Conservation (phyloP, 1,284 basidiomycete genomes). For the Leucoagaricus sp. region DNA sequence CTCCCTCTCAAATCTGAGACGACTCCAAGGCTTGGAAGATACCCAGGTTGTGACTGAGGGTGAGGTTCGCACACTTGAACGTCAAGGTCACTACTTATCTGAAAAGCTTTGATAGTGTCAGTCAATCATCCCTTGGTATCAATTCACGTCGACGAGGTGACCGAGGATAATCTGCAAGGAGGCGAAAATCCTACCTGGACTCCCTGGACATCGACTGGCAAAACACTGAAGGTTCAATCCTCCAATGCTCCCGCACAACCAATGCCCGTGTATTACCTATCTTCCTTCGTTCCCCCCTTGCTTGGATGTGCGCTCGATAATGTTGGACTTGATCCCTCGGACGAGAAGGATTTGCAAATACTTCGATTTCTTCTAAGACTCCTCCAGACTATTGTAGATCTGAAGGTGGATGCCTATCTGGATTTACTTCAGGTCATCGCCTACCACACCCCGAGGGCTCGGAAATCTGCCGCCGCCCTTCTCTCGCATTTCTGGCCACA, state of each 20-base stretch:
- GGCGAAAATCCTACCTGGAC: background rate
- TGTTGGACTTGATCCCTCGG: conserved; percentile 40
- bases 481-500: conserved; percentile 67
- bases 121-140: conserved; percentile 47
- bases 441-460: conserved; percentile 57
- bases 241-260: conserved; percentile 60
- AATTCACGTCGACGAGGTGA: conserved; percentile 52
- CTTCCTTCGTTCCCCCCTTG: conserved; percentile 59
- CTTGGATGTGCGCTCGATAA: conserved; percentile 61
- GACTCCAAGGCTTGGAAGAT: conserved; percentile 35
- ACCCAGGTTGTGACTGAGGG: conserved; percentile 4
- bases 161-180: conserved; percentile 27
- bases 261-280: conserved; percentile 54
- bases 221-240: conserved; percentile 39
- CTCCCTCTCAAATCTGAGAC: conserved; percentile 47
- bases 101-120: conserved; percentile 6
- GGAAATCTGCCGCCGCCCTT: conserved; percentile 55
- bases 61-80: background rate
- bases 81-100: background rate
- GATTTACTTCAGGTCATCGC: conserved; percentile 73
- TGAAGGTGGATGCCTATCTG: conserved; percentile 68
- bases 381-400: conserved; percentile 54
- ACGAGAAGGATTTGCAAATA: conserved; percentile 37
- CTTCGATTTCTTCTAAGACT: conserved; percentile 55
- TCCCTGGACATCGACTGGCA: conserved; percentile 10